Evolutionary conservation across 768 basidiomycete species (phyloP), one percentile per base, ranked within the genome.

Genomic region (Thelephora ganbajun): DNA sequence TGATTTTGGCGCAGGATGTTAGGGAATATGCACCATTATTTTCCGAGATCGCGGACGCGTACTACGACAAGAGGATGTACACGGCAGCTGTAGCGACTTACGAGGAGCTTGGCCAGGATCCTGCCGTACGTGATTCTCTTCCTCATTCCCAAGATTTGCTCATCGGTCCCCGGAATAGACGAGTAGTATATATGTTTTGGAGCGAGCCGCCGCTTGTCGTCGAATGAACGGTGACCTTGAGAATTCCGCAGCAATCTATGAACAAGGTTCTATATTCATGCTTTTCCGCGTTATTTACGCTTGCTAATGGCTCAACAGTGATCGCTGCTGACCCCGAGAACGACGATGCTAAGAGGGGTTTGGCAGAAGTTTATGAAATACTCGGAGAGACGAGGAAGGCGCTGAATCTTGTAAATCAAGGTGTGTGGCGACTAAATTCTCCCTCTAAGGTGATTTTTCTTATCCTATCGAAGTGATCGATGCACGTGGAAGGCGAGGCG

Each of bases 1-100:
- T 83, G 33, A 73, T 97, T 19, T 68, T 87, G 2, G 58, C 72
- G 0, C 74, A 88, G 54, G 88, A 92, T 47, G 71, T 83, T 0
- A 57, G 77, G 3, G 80, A 90, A 53, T 90, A 90, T 53, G 79
- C 83, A 0, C 74, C 80, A 1, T 67, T 92, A 3, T 91, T 89
- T 56, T 71, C 68, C 0, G 89, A 93, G 56, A 80, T 94, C 33
- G 92, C 86, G 0, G 87, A 90, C 53, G 86, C 85, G 0, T 85
- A 84, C 58, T 83, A 82, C 53, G 80, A 88, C 35, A 68, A 74
- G 6, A 78, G 79, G 51, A 66, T 87, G 67, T 90, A 79, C 63
- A 76, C 74, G 0, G 79, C 87, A 45, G 94, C 94, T 0, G 69
- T 79, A 20, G 79, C 79, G 0, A 82, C 89, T 41, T 93, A 89